Base-by-base conservation (phyloP, 768 basidiomycete species). In the Trametes cubensis region DNA sequence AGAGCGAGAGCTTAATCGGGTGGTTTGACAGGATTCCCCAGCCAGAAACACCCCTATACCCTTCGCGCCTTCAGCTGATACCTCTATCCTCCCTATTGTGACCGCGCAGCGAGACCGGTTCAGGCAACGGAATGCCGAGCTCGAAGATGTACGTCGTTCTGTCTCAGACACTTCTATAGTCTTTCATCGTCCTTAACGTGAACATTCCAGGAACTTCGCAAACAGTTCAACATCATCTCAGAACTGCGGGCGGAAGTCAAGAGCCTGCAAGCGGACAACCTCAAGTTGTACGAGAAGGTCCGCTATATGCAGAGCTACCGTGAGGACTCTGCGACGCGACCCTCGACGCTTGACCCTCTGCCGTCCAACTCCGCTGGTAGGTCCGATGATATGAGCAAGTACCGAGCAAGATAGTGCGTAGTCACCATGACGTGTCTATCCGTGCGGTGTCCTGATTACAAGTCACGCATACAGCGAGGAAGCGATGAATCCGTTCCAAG, bases 241-340 rank as follows among this genome's bases (percentile, higher is more conserved):
- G 95, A 97, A 70, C 80, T 98, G n/a, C 88, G 95, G 18, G 77
- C 87, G 25, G 97, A 98, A 76, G 70, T 72, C 48, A 72, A 72
- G 73, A 86, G 85, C 57, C 81, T 99, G 41, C 96, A 98, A 75
- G 82, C 88, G 1, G 97, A 98, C 75, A 99, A 98, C 72, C 84
- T 99, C 48, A 98, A 99, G 74, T 79, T 98, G 62, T 98, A 98
- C 75, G 97, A 98, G 76, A 99, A 98, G 79, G 95, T 98, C 54
- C 87, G 95, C 63, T 98, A 98, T 73, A 97, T 98, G 88, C 95
- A 98, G 73, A 93, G 90, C 63, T 99, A 98, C 70, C 84, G 92
- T 18, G 92, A 94, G 70, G 90, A 92, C 40, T 77, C 82, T 30
- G 74, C 77, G 6, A 45, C 64, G 40, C 79, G 85, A 41, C 81